phyloP scores from a whole-genome alignment of 768 basidiomycete genomes.

The Macrolepiota fuliginosa region DNA sequence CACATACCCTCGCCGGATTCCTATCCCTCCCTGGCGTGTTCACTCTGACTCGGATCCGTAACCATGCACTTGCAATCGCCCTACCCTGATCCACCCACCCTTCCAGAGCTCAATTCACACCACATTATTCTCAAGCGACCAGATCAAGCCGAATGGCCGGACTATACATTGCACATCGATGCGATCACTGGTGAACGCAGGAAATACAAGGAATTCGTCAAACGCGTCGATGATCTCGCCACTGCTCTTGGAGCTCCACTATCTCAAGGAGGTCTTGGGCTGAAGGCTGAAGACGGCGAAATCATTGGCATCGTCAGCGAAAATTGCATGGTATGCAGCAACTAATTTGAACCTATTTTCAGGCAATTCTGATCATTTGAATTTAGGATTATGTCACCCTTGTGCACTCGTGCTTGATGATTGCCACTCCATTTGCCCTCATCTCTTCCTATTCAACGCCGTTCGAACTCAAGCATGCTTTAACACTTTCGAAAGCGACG shows the following conservation, averaged over 20 bases:
- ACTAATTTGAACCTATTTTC: neutral
- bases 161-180: slow-evolving; percentile 58
- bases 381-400: slow-evolving; percentile 34
- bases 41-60: neutral
- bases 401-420: slow-evolving; percentile 28
- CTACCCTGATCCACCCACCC: slow-evolving; percentile 48
- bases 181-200: slow-evolving; percentile 45
- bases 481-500: slow-evolving; percentile 30
- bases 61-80: slow-evolving; percentile 57
- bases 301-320: slow-evolving; percentile 70
- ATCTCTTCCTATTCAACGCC: slow-evolving; percentile 36
- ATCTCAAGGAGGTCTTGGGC: slow-evolving; percentile 53
- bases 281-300: slow-evolving; percentile 45
- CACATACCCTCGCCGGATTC: neutral
- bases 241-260: slow-evolving; percentile 52
- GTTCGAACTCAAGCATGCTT: slow-evolving; percentile 35
- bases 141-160: slow-evolving; percentile 52
- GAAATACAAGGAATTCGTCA: slow-evolving; percentile 46
- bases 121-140: slow-evolving; percentile 52
- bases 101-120: slow-evolving; percentile 53
- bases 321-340: slow-evolving; percentile 57
- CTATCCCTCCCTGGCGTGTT: neutral
- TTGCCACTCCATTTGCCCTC: slow-evolving; percentile 30
- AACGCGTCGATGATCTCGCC: slow-evolving; percentile 50
- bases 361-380: neutral